These are phyloP conservation scores for Candida vaughaniae DNA, from an alignment of 805 yeast species.

Conservation along the genomic window DNA sequence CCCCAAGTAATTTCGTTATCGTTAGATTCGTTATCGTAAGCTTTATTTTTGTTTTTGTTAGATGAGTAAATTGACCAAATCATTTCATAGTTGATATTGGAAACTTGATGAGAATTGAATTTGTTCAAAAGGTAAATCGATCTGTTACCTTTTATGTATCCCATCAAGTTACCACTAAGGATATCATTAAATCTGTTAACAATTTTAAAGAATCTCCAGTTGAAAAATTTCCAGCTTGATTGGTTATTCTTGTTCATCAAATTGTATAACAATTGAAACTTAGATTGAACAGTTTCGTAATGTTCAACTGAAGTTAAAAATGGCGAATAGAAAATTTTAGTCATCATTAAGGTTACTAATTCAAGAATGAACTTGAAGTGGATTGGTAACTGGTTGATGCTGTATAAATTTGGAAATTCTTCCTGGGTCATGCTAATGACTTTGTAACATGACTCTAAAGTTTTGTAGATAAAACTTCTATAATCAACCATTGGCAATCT, in stretches of 20 bases:
- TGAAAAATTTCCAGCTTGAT: conserved; percentile 22
- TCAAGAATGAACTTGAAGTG: conserved; percentile 41
- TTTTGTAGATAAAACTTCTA: conserved; percentile 24
- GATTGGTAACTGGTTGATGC: conserved; percentile 35
- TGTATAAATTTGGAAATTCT: conserved; percentile 20
- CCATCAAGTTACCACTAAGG: conserved; percentile 12
- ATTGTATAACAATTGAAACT: conserved; percentile 22
- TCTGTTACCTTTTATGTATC: conserved; percentile 17
- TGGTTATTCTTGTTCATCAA: conserved; percentile 16
- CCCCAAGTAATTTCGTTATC: conserved; percentile 22
- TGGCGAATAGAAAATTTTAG: conserved; percentile 33
- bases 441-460: conserved; percentile 26
- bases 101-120: conserved; percentile 34
- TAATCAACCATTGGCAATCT: conserved; percentile 28
- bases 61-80: conserved; percentile 36
- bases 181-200: conserved; percentile 23
- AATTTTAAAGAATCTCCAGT: conserved; percentile 22
- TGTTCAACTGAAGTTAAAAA: conserved; percentile 23
- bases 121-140: conserved; percentile 31
- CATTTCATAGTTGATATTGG: conserved; percentile 38
- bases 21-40: conserved; percentile 4
- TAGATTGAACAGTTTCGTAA: conserved; percentile 22
- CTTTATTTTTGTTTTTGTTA: conserved; percentile 10
- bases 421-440: conserved; percentile 23
- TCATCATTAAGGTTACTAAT: conserved; percentile 27